Evolutionary conservation across 2,329 filamentous ascomycete species (phyloP).

Genomic region (Neofusicoccum umdonicola): DNA sequence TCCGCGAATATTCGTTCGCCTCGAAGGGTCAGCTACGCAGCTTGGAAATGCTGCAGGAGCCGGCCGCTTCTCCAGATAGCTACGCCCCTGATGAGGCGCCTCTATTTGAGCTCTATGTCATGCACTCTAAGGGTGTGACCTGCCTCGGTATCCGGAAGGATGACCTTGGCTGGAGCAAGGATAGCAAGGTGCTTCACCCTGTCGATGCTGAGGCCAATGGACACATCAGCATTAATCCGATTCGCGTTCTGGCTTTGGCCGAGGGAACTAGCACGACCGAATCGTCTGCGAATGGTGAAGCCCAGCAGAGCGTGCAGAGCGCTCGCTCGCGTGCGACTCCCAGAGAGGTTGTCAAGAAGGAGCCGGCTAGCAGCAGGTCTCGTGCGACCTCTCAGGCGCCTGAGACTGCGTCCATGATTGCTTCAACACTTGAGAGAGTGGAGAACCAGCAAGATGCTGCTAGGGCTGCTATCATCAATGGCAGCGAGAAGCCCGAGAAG

Average conservation of each 20-base stretch:
- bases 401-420: conserved; percentile 37
- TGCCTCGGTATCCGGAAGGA: conserved; percentile 81
- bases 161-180: conserved; percentile 86
- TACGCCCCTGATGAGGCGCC: conserved; percentile 63
- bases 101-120: conserved; percentile 91
- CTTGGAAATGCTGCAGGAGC: conserved; percentile 78
- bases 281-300: conserved; percentile 46
- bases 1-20: conserved; percentile 90
- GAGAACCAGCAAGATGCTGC: conserved; percentile 42
- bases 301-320: not conserved
- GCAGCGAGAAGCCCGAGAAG: conserved; percentile 42
- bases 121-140: conserved; percentile 97
- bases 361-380: conserved; percentile 31
- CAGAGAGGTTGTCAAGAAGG: conserved; percentile 34
- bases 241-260: conserved; percentile 43
- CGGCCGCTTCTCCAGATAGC: conserved; percentile 59
- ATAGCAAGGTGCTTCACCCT: conserved; percentile 80
- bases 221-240: conserved; percentile 70
- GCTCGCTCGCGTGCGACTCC: conserved; percentile 27
- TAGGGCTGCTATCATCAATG: conserved; percentile 41
- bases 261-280: conserved; percentile 40
- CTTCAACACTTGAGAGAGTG: conserved; percentile 41
- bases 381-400: conserved; percentile 29
- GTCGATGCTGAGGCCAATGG: conserved; percentile 75
- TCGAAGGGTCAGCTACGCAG: conserved; percentile 85